phyloP scores from a whole-genome alignment of 2,329 filamentous ascomycete genomes.

The Lecanicillium sp. region DNA sequence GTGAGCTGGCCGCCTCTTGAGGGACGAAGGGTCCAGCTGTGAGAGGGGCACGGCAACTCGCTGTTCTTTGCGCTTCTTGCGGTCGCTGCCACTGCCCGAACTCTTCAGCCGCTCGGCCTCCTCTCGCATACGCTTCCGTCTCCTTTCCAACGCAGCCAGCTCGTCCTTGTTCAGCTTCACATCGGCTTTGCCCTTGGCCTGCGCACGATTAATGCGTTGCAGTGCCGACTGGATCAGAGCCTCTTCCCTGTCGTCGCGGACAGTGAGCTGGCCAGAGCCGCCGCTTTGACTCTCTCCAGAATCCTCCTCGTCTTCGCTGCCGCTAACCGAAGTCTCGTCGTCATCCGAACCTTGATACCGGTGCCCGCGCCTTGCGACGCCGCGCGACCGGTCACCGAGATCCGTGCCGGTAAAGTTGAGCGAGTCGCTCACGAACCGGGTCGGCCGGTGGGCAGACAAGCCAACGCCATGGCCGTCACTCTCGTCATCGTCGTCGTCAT shows the following conservation, averaged over 20 bases:
- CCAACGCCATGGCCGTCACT: slow-evolving; percentile 50
- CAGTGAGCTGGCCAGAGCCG: slow-evolving; percentile 48
- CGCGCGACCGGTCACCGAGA: slow-evolving; percentile 35
- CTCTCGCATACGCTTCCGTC: slow-evolving; percentile 50
- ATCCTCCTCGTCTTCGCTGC: slow-evolving; percentile 33
- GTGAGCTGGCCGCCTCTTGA: slow-evolving; percentile 23
- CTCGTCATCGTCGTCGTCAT: slow-evolving; percentile 37
- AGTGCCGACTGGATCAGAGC: slow-evolving; percentile 69
- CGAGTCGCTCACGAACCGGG: slow-evolving; percentile 51
- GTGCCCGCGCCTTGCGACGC: slow-evolving; percentile 29
- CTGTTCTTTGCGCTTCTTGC: slow-evolving; percentile 34
- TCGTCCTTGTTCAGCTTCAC: slow-evolving; percentile 76
- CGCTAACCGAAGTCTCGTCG: slow-evolving; percentile 25
- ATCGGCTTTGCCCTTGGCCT: slow-evolving; percentile 66
- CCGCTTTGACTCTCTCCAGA: slow-evolving; percentile 41
- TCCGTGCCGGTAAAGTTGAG: slow-evolving; percentile 55
- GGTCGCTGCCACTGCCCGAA: slow-evolving; percentile 20
- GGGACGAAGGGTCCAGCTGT: slow-evolving; percentile 36
- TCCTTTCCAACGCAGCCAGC: slow-evolving; percentile 69
- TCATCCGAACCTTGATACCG: slow-evolving; percentile 26
- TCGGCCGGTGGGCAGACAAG: slow-evolving; percentile 34
- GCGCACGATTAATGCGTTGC: slow-evolving; percentile 71
- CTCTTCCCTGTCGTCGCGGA: slow-evolving; percentile 64
- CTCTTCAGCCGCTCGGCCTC: slow-evolving; percentile 23
- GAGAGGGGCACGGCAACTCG: slow-evolving; percentile 47